phyloP scores from a whole-genome alignment of 2,329 filamentous ascomycete species.

The Penicillium glabrum region DNA sequence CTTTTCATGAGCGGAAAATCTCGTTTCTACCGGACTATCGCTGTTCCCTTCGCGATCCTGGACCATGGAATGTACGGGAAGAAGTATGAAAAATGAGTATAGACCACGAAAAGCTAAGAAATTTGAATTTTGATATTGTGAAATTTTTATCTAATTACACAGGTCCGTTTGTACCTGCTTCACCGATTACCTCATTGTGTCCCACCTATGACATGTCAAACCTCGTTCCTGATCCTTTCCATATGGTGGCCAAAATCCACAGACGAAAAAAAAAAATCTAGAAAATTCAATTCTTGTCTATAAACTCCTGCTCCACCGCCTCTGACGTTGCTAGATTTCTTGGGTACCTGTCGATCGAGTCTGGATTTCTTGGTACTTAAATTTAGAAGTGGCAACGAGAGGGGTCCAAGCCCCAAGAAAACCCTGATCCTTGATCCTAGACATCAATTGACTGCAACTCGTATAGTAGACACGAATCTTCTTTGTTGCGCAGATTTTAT shows the following conservation, averaged over 20 bases:
- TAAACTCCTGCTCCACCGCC: constrained; percentile 8
- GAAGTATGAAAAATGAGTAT: too few species aligned
- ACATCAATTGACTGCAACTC: not conserved
- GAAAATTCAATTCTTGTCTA: not conserved
- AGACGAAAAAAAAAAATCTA: too few species aligned
- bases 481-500: not conserved
- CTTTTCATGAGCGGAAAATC: not conserved
- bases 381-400: not conserved
- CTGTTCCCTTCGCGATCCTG: not conserved
- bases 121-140: too few species aligned
- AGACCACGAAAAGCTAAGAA: too few species aligned
- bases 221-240: too few species aligned
- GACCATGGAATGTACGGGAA: not conserved
- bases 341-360: constrained; percentile 22
- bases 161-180: too few species aligned
- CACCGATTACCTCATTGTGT: too few species aligned
- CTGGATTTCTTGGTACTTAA: constrained; percentile 9
- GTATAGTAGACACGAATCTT: not conserved
- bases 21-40: not conserved
- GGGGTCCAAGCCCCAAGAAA: not conserved
- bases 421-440: not conserved
- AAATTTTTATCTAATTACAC: too few species aligned
- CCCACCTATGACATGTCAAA: too few species aligned
- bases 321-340: constrained; percentile 18
- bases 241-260: too few species aligned